Conservation (phyloP, 331 rosid genomes). For the Quercus tomentella region DNA sequence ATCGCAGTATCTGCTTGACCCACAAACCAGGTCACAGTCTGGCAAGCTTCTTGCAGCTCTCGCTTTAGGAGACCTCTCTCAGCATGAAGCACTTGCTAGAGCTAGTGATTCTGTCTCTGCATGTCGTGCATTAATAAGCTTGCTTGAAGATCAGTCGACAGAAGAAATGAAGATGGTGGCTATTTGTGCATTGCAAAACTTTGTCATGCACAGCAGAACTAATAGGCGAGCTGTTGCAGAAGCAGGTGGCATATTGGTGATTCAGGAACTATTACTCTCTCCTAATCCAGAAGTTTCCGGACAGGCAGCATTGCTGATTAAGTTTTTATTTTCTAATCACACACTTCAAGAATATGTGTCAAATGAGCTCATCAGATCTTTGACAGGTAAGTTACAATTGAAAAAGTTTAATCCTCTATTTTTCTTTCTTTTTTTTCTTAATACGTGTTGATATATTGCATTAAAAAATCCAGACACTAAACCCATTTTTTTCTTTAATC, state of each 20-base stretch:
- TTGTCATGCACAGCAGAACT: constrained; percentile 95
- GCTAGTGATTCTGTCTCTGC: constrained; percentile 86
- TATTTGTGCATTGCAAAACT: constrained; percentile 92
- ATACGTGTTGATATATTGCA: background rate
- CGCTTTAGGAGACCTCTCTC: constrained; percentile 92
- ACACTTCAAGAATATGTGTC: constrained; percentile 93
- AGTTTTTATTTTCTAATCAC: constrained; percentile 89
- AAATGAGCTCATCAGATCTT: constrained; percentile 88
- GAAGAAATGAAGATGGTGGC: constrained; percentile 97
- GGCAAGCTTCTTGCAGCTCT: constrained; percentile 95
- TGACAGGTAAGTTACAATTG: constrained; percentile 63
- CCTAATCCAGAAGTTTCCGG: constrained; percentile 72
- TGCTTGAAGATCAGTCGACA: constrained; percentile 92
- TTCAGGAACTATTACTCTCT: constrained; percentile 89
- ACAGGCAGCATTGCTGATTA: constrained; percentile 86
- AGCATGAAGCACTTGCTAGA: constrained; percentile 84
- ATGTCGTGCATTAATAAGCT: constrained; percentile 84
- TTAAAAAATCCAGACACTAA: background rate
- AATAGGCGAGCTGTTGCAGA: constrained; percentile 98
- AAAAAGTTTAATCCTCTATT: background rate
- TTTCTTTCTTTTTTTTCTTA: background rate
- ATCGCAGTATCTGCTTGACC: constrained; percentile 88
- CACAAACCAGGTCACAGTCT: constrained; percentile 76
- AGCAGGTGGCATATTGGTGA: constrained; percentile 94
- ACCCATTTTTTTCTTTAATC: background rate